Base-by-base conservation (phyloP, 176 grass and related monocot genomes). In the Cenchrus americanus region DNA sequence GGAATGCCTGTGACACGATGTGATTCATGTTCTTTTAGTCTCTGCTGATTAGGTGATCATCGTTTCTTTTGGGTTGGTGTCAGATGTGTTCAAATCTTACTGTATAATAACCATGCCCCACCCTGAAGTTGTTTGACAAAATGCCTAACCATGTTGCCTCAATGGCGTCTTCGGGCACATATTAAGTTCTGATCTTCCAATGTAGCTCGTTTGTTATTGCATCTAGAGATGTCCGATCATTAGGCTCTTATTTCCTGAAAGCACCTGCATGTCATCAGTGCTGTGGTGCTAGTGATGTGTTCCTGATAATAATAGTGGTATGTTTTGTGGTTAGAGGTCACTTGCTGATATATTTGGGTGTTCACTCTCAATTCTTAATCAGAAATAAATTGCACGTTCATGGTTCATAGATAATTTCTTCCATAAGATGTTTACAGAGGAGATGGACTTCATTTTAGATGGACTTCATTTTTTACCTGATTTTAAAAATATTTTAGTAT, bases 71-170 rank as follows among this genome's bases (percentile, higher is more conserved):
- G 10, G 3, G 17, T 19, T 37, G 8, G 62, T 42, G 15, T 42
- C 6, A 41, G 13, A 7, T 11, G 2, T 69, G 8, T 5, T 42
- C 4, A 43, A 19, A 21, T 65, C 37, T 5, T 68, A 5, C 30
- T 52, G 19, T 54, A 22, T 67, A 22, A 22, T 67, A 22, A n/a
- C 34, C 14, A 12, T 72, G 69, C 19, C 27, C 27, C 27, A 9
- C 66, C 37, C 59, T 21, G 11, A 19, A 87, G 7, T 51, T 87
- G 73, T 42, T 79, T 47, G 47, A 83, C 19, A 10, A 9, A 83
- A 73, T 73, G 14, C 58, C 44, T 66, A 52, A 53, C 14, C 3
- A 1, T 71, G 30, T 17, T 30, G 58, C 10, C 17, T 6, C 24
- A 14, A 1, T 66, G 5, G 17, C 26, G n/a, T 50, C 6, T 19